A percentile compares a stretch with the other conserved stretches of the same genome.
Evolutionary conservation across 2,329 filamentous ascomycete genomes (phyloP).

Genomic region (Penicillium sp.): DNA sequence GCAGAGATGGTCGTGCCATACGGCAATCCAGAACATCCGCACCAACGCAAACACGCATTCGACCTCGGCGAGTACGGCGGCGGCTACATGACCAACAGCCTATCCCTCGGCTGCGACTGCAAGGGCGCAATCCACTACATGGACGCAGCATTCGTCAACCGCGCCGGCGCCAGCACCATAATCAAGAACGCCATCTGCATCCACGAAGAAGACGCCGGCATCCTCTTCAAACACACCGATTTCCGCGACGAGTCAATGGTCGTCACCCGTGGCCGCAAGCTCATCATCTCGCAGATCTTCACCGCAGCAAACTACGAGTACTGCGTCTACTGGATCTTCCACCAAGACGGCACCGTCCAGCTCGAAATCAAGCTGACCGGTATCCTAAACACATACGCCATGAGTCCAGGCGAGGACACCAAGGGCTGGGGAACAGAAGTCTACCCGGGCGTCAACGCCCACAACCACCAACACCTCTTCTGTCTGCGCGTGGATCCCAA

Average conservation of each 20-base stretch:
- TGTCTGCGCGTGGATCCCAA: slow-evolving; percentile 84
- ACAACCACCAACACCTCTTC: slow-evolving; percentile 96
- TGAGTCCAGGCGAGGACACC: slow-evolving; percentile 75
- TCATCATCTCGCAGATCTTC: slow-evolving; percentile 87
- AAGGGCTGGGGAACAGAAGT: slow-evolving; percentile 89
- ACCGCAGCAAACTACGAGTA: slow-evolving; percentile 97
- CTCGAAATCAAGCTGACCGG: slow-evolving; percentile 88
- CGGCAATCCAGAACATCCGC: slow-evolving; percentile 48
- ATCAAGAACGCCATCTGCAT: slow-evolving; percentile 96
- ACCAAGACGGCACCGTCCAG: slow-evolving; percentile 88
- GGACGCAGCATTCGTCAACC: slow-evolving; percentile 78
- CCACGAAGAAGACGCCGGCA: slow-evolving; percentile 87
- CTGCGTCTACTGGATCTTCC: slow-evolving; percentile 81
- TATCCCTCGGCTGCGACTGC: slow-evolving; percentile 46
- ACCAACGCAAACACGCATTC: slow-evolving; percentile 49
- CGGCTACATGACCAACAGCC: slow-evolving; percentile 49
- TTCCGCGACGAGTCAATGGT: slow-evolving; percentile 86
- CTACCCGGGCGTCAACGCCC: slow-evolving; percentile 84
- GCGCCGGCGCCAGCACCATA: slow-evolving; percentile 67
- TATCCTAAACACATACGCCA: slow-evolving; percentile 85
- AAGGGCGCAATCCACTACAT: slow-evolving; percentile 75
- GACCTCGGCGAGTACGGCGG: slow-evolving; percentile 48
- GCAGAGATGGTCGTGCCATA: slow-evolving; percentile 92
- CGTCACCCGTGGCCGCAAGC: slow-evolving; percentile 78
- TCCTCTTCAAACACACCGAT: slow-evolving; percentile 91